Evolutionary conservation across 169 alveolate species (phyloP).

Genomic region (Plasmodium falciparum): DNA sequence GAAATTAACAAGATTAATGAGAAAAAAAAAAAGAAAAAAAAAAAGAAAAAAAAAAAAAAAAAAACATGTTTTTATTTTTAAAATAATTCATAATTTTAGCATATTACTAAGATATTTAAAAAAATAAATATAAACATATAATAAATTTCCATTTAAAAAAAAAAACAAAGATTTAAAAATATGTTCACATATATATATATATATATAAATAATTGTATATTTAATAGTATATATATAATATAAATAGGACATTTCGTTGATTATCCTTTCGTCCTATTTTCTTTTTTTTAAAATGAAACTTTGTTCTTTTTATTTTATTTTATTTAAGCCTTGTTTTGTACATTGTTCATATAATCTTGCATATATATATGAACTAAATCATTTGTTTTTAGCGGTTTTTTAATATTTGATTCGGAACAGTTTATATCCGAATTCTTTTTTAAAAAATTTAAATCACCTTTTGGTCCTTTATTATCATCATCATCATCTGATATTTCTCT

Average conservation of each 20-base stretch:
- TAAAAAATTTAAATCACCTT: not conserved
- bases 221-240: too few relatives aligned
- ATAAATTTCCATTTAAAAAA: too few relatives aligned
- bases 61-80: too few relatives aligned
- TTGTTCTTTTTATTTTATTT: not conserved
- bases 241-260: not conserved
- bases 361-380: constrained; percentile 54
- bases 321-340: constrained; percentile 16
- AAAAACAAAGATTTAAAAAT: too few relatives aligned
- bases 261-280: not conserved
- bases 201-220: too few relatives aligned
- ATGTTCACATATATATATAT: too few relatives aligned
- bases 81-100: too few relatives aligned
- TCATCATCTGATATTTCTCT: not conserved
- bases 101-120: too few relatives aligned
- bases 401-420: not conserved
- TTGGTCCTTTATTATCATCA: not conserved
- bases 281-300: not conserved
- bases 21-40: too few relatives aligned
- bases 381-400: constrained; percentile 25
- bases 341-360: constrained; percentile 68
- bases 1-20: too few relatives aligned
- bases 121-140: too few relatives aligned
- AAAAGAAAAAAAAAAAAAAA: too few relatives aligned
- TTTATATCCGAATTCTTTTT: constrained; percentile 12